Conservation (phyloP, 805 yeast species). For the Monosporozyma servazzii region DNA sequence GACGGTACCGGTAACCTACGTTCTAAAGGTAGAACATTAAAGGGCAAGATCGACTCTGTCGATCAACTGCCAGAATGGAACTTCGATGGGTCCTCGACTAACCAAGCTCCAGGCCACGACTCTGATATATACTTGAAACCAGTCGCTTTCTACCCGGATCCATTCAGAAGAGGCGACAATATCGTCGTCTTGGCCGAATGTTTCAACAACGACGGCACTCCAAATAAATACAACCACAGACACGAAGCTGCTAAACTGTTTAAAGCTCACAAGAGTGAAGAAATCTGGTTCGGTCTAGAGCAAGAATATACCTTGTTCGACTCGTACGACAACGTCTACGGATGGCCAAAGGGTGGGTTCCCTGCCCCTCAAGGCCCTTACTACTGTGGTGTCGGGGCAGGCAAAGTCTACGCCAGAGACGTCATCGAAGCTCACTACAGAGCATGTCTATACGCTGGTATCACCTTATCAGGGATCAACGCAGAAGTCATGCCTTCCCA, state of each 20-base stretch:
- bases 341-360: constrained; percentile 99
- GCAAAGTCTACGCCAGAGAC: constrained; percentile 96
- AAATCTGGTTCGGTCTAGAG: constrained; percentile 96
- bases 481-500: constrained; percentile 99
- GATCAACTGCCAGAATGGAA: constrained; percentile 98
- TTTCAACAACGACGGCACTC: constrained; percentile 98
- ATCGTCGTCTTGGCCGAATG: constrained; percentile 90
- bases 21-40: constrained; percentile 87
- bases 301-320: constrained; percentile 98
- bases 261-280: constrained; percentile 78
- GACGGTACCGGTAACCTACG: constrained; percentile 87
- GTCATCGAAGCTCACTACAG: constrained; percentile 98
- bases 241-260: constrained; percentile 91
- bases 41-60: constrained; percentile 54
- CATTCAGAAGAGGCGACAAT: constrained; percentile 97
- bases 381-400: constrained; percentile 99
- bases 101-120: constrained; percentile 97
- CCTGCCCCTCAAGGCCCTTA: constrained; percentile 99
- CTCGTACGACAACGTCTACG: constrained; percentile 80
- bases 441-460: constrained; percentile 91
- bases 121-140: constrained; percentile 94
- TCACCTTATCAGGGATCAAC: constrained; percentile 88
- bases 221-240: constrained; percentile 97
- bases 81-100: constrained; percentile 97
- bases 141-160: constrained; percentile 90